Evolutionary conservation across 192 early-diverging fungal genomes (phyloP).

Genomic region (Linnemannia zychae): DNA sequence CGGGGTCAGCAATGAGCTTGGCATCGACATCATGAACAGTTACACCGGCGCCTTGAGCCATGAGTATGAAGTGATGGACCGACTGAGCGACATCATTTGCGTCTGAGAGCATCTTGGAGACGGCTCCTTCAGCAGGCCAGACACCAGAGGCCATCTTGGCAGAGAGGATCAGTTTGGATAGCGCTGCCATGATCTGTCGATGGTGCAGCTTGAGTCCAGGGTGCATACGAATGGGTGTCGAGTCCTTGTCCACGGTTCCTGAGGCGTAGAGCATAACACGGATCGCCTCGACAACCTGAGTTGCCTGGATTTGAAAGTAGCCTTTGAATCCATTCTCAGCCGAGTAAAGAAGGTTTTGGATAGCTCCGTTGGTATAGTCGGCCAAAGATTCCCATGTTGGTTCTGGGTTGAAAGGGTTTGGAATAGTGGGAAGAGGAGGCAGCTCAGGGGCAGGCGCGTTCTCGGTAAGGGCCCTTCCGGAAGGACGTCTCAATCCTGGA

Average conservation of each 20-base stretch:
- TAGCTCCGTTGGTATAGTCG: constrained; percentile 34
- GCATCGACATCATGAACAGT: constrained; percentile 57
- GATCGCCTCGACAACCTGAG: constrained; percentile 78
- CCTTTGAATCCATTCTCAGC: constrained; percentile 49
- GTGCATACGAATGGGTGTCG: constrained; percentile 74
- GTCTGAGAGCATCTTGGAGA: constrained; percentile 79
- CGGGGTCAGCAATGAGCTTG: constrained; percentile 52
- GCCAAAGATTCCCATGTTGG: constrained; percentile 49
- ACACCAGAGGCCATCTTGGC: constrained; percentile 87
- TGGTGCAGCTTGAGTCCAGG: constrained; percentile 76
- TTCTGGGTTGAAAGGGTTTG: constrained; percentile 48
- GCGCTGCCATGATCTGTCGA: constrained; percentile 80
- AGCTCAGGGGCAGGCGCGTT: constrained; percentile 4
- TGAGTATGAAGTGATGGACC: constrained; percentile 77
- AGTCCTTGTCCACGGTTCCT: constrained; percentile 77
- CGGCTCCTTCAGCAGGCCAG: constrained; percentile 91
- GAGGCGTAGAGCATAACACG: constrained; percentile 90
- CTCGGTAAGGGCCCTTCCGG: background rate
- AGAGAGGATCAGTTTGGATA: constrained; percentile 88
- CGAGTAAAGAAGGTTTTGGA: constrained; percentile 45
- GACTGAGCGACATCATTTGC: constrained; percentile 81
- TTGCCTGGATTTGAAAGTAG: constrained; percentile 46
- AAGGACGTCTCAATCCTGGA: background rate
- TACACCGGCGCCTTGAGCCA: constrained; percentile 56
- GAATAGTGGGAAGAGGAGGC: constrained; percentile 38